These are phyloP conservation scores for Scedosporium boydii DNA, from an alignment of 2,329 filamentous ascomycete genomes.

Conservation along the genomic window DNA sequence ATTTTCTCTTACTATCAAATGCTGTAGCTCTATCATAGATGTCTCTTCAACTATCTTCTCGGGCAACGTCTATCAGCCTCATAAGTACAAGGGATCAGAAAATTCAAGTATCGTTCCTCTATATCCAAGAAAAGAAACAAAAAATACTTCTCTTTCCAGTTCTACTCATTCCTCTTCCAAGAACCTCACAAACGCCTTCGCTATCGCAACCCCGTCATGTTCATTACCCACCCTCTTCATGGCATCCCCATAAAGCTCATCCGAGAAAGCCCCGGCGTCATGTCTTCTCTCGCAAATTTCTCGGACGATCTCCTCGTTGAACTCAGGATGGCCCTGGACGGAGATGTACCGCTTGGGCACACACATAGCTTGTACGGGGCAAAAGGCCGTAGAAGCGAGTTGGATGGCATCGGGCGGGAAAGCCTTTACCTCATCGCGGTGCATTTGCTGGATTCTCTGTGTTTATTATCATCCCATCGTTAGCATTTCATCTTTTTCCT, in stretches of 20 bases:
- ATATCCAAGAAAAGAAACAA: neutral
- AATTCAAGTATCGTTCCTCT: too few species aligned
- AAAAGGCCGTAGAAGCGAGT: constrained; percentile 56
- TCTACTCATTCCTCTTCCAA: constrained; percentile 33
- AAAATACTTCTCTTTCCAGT: neutral
- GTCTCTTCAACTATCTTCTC: too few species aligned
- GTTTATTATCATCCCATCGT: neutral
- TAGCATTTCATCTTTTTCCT: neutral
- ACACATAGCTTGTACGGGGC: constrained; percentile 75
- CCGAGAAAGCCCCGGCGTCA: constrained; percentile 56
- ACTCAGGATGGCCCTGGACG: constrained; percentile 83
- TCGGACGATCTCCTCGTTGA: constrained; percentile 59
- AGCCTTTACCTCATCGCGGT: constrained; percentile 63
- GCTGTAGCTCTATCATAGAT: too few species aligned
- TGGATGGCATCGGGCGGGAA: constrained; percentile 52
- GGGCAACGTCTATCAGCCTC: too few species aligned
- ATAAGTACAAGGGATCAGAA: too few species aligned
- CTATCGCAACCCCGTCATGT: constrained; percentile 75
- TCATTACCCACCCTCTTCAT: constrained; percentile 53
- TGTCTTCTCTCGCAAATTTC: constrained; percentile 59
- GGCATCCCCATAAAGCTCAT: constrained; percentile 59
- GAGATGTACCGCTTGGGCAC: constrained; percentile 56
- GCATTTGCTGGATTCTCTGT: constrained; percentile 74
- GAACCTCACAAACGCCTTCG: constrained; percentile 67
- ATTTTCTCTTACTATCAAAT: too few species aligned